Evolutionary conservation across 441 rosid genomes (phyloP).

Genomic region (Adansonia rubrostipa): DNA sequence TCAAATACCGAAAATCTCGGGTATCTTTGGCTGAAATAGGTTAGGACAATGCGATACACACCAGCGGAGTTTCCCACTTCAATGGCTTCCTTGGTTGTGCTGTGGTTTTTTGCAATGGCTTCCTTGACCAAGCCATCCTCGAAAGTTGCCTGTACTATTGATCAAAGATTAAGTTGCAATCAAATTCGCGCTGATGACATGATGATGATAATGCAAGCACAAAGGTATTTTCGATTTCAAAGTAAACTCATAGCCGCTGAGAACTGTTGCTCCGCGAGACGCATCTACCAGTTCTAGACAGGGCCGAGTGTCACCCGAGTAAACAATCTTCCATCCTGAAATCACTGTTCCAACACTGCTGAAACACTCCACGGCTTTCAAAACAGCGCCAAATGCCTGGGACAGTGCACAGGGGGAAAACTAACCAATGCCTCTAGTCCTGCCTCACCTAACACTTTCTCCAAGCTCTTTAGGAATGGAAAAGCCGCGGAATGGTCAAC

Average conservation of each 20-base stretch:
- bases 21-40: conserved; percentile 97
- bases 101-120: conserved; percentile 86
- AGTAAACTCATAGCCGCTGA: conserved; percentile 37
- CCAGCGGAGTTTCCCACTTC: conserved; percentile 69
- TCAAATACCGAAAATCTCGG: conserved; percentile 85
- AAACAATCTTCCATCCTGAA: conserved; percentile 93
- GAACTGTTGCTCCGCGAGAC: conserved; percentile 78
- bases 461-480: conserved; percentile 55
- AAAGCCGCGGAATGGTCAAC: conserved; percentile 47
- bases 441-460: conserved; percentile 59
- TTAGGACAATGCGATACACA: conserved; percentile 75
- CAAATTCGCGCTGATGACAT: neutral
- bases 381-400: conserved; percentile 74
- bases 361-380: conserved; percentile 72
- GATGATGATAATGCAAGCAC: neutral
- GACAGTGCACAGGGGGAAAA: conserved; percentile 93
- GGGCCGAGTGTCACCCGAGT: conserved; percentile 97
- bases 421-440: conserved; percentile 74
- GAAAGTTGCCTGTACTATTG: conserved; percentile 74
- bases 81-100: conserved; percentile 95
- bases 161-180: neutral
- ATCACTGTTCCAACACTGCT: conserved; percentile 67
- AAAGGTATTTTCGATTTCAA: neutral
- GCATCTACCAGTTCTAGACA: conserved; percentile 77
- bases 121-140: conserved; percentile 89